Evolutionary conservation across 2,329 filamentous ascomycete genomes (phyloP).

Genomic region (Sporothrix phasma): DNA sequence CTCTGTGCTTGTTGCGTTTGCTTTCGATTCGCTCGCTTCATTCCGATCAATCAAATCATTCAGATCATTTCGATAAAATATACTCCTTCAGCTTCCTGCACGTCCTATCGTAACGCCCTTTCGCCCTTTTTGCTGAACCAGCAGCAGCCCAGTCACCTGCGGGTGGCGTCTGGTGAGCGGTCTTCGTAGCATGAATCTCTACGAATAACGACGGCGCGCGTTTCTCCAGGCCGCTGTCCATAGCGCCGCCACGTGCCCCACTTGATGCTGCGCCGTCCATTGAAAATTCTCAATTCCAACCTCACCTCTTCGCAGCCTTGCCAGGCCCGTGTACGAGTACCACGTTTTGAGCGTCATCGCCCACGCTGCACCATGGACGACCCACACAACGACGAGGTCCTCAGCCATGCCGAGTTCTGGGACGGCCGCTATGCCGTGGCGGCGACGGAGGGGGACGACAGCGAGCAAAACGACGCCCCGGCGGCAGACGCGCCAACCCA

Average conservation of each 20-base stretch:
- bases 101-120: too few relatives aligned
- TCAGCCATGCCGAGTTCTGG: slow-evolving; percentile 39
- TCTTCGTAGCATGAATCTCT: too few relatives aligned
- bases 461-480: not conserved
- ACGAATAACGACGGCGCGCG: too few relatives aligned
- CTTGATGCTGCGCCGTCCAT: not conserved
- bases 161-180: too few relatives aligned
- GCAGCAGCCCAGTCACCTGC: too few relatives aligned
- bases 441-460: slow-evolving; percentile 19
- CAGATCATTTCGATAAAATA: too few relatives aligned
- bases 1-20: not conserved
- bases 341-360: not conserved
- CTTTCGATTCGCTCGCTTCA: too few relatives aligned
- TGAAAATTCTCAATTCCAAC: not conserved
- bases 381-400: slow-evolving; percentile 17
- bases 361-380: not conserved
- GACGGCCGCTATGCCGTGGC: slow-evolving; percentile 34
- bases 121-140: too few relatives aligned
- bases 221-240: too few relatives aligned
- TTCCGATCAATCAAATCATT: too few relatives aligned
- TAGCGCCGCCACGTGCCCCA: not conserved
- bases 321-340: not conserved
- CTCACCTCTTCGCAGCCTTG: not conserved
- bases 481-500: slow-evolving; percentile 29
- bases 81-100: too few relatives aligned